Conservation (phyloP, 495 filamentous ascomycete species). For the Terfezia claveryi region DNA sequence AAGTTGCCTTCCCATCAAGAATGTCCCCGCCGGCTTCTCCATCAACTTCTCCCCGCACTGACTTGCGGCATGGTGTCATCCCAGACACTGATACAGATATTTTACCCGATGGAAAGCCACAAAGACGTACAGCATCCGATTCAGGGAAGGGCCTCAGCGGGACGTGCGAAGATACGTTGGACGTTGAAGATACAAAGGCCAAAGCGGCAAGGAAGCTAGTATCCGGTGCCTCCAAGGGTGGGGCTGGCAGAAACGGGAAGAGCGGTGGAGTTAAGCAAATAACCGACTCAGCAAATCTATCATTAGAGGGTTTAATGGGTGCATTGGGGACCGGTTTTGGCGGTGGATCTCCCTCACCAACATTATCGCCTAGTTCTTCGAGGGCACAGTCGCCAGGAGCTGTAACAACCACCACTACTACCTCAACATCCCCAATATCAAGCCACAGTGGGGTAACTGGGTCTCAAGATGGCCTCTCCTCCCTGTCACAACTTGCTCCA, state of each 20-base stretch:
- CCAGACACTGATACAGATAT: too few species aligned
- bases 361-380: not conserved
- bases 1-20: not conserved
- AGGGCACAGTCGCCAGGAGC: too few species aligned
- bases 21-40: not conserved
- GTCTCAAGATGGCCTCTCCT: too few species aligned
- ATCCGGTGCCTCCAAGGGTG: not conserved
- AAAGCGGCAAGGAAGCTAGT: not conserved
- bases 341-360: not conserved
- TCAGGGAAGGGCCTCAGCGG: not conserved
- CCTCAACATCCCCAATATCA: not conserved
- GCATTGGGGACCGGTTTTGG: not conserved
- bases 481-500: not conserved
- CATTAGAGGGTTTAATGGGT: too few species aligned
- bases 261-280: not conserved
- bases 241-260: not conserved
- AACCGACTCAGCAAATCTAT: not conserved
- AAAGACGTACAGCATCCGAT: not conserved
- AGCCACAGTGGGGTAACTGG: not conserved
- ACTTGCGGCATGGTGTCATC: too few species aligned
- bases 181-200: not conserved
- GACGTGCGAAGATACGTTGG: not conserved
- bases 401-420: not conserved
- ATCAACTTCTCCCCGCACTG: not conserved
- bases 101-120: not conserved